phyloP scores from a whole-genome alignment of 1,284 basidiomycete species.

The Hortiboletus rubellus region DNA sequence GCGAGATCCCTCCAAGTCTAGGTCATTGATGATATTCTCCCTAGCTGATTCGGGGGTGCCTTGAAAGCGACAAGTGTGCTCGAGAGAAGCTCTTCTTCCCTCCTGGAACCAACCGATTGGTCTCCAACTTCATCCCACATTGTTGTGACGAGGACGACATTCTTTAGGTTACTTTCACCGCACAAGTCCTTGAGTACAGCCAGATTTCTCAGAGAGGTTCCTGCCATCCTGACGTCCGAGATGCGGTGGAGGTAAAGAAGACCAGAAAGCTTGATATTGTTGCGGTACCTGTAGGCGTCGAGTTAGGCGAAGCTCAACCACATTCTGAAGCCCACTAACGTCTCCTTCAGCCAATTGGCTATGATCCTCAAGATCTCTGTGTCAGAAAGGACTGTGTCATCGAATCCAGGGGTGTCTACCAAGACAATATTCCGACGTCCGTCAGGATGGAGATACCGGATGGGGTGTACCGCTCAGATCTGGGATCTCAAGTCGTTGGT shows the following conservation, averaged over 20 bases:
- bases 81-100: constrained; percentile 16
- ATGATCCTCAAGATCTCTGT: constrained; percentile 20
- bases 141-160: constrained; percentile 31
- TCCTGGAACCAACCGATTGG: constrained; percentile 18
- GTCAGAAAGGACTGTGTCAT: constrained; percentile 21
- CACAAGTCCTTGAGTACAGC: constrained; percentile 29
- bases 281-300: constrained; percentile 10
- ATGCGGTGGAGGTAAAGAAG: constrained; percentile 33
- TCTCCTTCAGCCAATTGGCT: constrained; percentile 24
- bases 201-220: constrained; percentile 28
- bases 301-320: background rate
- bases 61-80: constrained; percentile 8
- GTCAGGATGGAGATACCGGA: constrained; percentile 16
- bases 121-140: constrained; percentile 31
- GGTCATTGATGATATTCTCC: constrained; percentile 10
- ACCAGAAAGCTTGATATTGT: constrained; percentile 22
- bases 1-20: constrained; percentile 4
- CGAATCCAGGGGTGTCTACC: constrained; percentile 30
- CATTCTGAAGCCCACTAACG: constrained; percentile 10
- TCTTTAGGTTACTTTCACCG: constrained; percentile 21
- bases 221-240: constrained; percentile 47
- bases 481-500: constrained; percentile 1
- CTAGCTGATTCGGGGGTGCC: constrained; percentile 18
- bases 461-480: constrained; percentile 11
- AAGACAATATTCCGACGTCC: constrained; percentile 21